phyloP scores from a whole-genome alignment of 805 yeast species.

The Alloascoidea hylecoeti region DNA sequence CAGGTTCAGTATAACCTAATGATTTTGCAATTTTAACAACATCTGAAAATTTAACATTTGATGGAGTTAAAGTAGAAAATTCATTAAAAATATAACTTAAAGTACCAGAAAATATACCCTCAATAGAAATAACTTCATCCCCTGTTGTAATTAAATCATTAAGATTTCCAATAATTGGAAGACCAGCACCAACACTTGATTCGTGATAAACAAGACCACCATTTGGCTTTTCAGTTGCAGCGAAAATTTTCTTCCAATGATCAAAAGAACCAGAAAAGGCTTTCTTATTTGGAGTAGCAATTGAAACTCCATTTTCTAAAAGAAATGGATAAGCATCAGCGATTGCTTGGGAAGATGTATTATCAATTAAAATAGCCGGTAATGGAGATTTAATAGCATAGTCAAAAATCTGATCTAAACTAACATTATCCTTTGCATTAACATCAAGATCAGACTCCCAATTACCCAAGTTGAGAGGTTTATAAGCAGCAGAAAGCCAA shows the following conservation, averaged over 20 bases:
- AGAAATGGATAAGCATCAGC: constrained; percentile 71
- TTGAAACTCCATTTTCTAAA: constrained; percentile 65
- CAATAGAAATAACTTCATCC: constrained; percentile 80
- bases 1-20: constrained; percentile 96
- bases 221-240: constrained; percentile 31
- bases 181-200: constrained; percentile 97
- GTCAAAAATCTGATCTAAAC: constrained; percentile 41
- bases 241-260: constrained; percentile 67
- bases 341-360: constrained; percentile 74
- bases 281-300: constrained; percentile 97
- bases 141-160: constrained; percentile 87
- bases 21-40: constrained; percentile 80
- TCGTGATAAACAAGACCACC: constrained; percentile 89
- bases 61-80: constrained; percentile 55
- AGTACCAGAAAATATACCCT: constrained; percentile 95
- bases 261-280: constrained; percentile 73
- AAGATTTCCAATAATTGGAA: constrained; percentile 83
- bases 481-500: constrained; percentile 50
- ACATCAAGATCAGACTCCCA: constrained; percentile 39
- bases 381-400: constrained; percentile 50
- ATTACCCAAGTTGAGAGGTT: constrained; percentile 48
- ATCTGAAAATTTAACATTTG: constrained; percentile 66
- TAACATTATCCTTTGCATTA: constrained; percentile 27
- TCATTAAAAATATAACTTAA: constrained; percentile 91
- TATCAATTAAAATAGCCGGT: constrained; percentile 83